Conservation (phyloP, 148 eudicot species). For the Selenicereus undatus region DNA sequence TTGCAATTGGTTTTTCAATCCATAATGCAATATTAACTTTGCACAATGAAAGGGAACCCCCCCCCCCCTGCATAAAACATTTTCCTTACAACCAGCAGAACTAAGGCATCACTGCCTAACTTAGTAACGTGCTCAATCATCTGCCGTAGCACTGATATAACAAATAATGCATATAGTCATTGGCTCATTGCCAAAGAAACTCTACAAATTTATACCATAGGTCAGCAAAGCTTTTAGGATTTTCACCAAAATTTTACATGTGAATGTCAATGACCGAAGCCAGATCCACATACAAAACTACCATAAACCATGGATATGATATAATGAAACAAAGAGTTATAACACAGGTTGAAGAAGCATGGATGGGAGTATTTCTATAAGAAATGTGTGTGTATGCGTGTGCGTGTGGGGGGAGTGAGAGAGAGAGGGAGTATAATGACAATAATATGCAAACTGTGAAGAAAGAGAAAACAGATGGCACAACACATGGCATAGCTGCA, state of each 20-base stretch:
- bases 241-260: neutral
- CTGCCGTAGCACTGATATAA: neutral
- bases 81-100: neutral
- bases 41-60: neutral
- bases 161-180: neutral
- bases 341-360: neutral
- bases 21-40: neutral
- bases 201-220: neutral
- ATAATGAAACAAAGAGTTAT: neutral
- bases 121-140: neutral
- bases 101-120: neutral
- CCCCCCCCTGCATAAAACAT: neutral
- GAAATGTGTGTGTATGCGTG: no score
- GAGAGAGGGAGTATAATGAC: no score
- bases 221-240: neutral
- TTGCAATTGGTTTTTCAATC: neutral
- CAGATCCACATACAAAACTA: neutral
- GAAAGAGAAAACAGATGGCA: neutral
- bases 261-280: neutral
- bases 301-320: neutral
- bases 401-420: neutral
- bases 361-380: no score
- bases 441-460: neutral
- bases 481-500: neutral
- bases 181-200: neutral